Evolutionary conservation across 441 rosid genomes (phyloP).

Genomic region (Pelargonium australe): DNA sequence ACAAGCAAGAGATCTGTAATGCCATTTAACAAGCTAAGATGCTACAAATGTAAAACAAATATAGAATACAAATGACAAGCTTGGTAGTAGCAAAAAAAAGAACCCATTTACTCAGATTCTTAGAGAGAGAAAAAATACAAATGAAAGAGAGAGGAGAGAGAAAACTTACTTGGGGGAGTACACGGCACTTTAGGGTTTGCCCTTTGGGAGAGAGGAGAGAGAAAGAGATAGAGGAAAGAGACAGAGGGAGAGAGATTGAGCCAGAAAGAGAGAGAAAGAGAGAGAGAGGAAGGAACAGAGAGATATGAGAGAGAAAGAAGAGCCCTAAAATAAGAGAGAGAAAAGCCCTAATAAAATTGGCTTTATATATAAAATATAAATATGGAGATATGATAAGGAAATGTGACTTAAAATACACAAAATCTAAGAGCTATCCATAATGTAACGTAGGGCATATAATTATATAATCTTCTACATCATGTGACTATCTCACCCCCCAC

Average conservation of each 20-base stretch:
- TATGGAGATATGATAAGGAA: too few species aligned
- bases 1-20: background rate
- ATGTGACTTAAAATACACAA: too few species aligned
- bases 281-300: too few species aligned
- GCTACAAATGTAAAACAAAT: background rate
- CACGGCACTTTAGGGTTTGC: slow-evolving; percentile 9
- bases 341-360: too few species aligned
- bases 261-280: background rate
- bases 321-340: too few species aligned
- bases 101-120: background rate
- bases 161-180: slow-evolving; percentile 5
- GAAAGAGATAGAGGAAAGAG: background rate
- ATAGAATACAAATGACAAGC: background rate
- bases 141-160: background rate
- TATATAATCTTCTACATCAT: too few species aligned
- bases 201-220: slow-evolving; percentile 1
- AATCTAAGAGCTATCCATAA: too few species aligned
- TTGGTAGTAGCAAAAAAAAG: background rate
- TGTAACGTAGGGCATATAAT: too few species aligned
- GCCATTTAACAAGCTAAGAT: background rate
- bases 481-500: too few species aligned
- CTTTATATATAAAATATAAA: too few species aligned
- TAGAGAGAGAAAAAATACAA: background rate
- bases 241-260: background rate
- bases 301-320: background rate